Evolutionary conservation across 495 filamentous ascomycete species (phyloP).

Genomic region (Beverwykella pulmonaria): DNA sequence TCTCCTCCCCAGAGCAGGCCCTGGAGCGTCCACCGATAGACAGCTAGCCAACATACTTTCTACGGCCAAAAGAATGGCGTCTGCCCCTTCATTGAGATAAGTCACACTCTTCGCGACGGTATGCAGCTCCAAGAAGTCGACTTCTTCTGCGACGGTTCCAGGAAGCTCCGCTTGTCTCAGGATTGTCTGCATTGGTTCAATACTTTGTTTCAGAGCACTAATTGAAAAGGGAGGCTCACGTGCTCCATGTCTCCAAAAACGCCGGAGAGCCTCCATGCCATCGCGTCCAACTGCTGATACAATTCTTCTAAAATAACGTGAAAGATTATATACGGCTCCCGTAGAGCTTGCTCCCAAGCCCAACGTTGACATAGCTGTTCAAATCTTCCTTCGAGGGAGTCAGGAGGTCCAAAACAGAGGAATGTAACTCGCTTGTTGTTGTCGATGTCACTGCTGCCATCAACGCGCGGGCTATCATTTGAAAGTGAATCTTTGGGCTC

Average conservation of each 20-base stretch:
- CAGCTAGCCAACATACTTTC: no score
- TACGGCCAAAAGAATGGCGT: conserved; percentile 18
- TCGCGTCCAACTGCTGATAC: conserved; percentile 22
- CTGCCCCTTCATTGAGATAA: conserved; percentile 15
- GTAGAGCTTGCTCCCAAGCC: conserved; percentile 18
- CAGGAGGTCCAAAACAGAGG: conserved; percentile 25
- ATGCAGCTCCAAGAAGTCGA: conserved; percentile 29
- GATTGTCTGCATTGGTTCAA: neutral
- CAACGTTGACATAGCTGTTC: neutral
- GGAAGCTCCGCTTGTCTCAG: conserved; percentile 4
- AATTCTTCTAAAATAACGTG: conserved; percentile 26
- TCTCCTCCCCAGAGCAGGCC: neutral
- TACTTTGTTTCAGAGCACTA: no score
- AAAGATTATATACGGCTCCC: conserved; percentile 19
- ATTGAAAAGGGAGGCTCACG: neutral
- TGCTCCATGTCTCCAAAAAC: conserved; percentile 16
- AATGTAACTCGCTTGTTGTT: conserved; percentile 6
- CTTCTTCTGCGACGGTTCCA: conserved; percentile 7
- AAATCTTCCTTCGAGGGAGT: conserved; percentile 19
- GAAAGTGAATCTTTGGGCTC: neutral
- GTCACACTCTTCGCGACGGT: conserved; percentile 32
- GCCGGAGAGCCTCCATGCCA: conserved; percentile 3
- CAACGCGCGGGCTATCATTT: neutral
- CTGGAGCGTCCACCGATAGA: no score
- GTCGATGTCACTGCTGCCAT: no score